Evolutionary conservation across 495 filamentous ascomycete species (phyloP).

Genomic region (Staphylotrichum tortipilum): DNA sequence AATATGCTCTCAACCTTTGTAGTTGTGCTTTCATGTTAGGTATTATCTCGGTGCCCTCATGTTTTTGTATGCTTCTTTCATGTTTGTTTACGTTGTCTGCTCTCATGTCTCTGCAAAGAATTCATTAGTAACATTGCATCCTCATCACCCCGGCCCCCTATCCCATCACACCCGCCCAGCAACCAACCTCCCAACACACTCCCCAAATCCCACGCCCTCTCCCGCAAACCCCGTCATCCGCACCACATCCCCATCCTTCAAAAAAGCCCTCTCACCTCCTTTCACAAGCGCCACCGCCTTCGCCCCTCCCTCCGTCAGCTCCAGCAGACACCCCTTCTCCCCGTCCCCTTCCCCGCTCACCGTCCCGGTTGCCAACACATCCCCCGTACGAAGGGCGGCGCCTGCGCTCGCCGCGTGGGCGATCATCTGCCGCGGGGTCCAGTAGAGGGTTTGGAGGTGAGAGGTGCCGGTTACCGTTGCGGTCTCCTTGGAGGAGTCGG

Average conservation of each 20-base stretch:
- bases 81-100: too few relatives aligned
- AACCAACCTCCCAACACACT: not conserved
- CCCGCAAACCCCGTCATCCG: not conserved
- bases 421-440: not conserved
- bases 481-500: too few relatives aligned
- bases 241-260: not conserved
- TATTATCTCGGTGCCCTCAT: too few relatives aligned
- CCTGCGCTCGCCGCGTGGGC: not conserved
- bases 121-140: too few relatives aligned
- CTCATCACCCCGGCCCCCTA: too few relatives aligned
- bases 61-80: too few relatives aligned
- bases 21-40: too few relatives aligned
- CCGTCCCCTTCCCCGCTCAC: constrained; percentile 53
- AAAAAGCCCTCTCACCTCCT: not conserved
- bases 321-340: constrained; percentile 55
- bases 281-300: not conserved
- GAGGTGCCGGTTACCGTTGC: not conserved
- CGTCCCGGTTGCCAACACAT: constrained; percentile 63
- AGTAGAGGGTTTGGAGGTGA: not conserved
- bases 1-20: too few relatives aligned
- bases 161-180: too few relatives aligned
- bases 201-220: not conserved
- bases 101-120: too few relatives aligned
- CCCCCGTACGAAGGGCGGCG: constrained; percentile 47
- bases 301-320: constrained; percentile 21